Conservation (phyloP, 495 filamentous ascomycete genomes). For the Aspergillus baeticus region DNA sequence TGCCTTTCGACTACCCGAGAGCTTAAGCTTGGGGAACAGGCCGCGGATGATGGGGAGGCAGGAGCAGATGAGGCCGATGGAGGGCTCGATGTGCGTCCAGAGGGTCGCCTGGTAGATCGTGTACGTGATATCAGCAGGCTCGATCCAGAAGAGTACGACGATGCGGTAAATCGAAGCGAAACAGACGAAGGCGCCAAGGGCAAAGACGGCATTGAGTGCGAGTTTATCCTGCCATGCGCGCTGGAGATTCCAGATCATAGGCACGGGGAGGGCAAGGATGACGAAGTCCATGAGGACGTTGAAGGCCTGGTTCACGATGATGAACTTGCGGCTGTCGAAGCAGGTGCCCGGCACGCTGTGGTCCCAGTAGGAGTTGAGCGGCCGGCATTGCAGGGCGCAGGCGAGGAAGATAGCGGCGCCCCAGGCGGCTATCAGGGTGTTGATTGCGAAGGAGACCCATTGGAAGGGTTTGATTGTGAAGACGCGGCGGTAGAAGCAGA, state of each 20-base stretch:
- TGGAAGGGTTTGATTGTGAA: conserved; percentile 43
- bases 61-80: conserved; percentile 54
- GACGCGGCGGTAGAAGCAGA: conserved; percentile 48
- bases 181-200: conserved; percentile 49
- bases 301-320: conserved; percentile 44
- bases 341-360: conserved; percentile 32
- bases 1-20: conserved; percentile 23
- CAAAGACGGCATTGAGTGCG: conserved; percentile 47
- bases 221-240: conserved; percentile 44
- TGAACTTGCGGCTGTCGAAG: conserved; percentile 35
- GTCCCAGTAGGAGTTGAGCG: conserved; percentile 43
- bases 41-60: conserved; percentile 59
- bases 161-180: conserved; percentile 50
- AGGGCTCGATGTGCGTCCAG: conserved; percentile 60
- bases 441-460: conserved; percentile 26
- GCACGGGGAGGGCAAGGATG: conserved; percentile 39
- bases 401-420: conserved; percentile 36
- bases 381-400: conserved; percentile 43
- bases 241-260: conserved; percentile 47
- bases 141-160: conserved; percentile 56
- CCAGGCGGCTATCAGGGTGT: conserved; percentile 36
- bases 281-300: conserved; percentile 46
- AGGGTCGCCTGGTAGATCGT: conserved; percentile 49
- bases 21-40: conserved; percentile 42
- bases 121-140: conserved; percentile 44